These are phyloP conservation scores for Marsdenia floribunda DNA, from an alignment of 257 asterid species.

Conservation along the genomic window DNA sequence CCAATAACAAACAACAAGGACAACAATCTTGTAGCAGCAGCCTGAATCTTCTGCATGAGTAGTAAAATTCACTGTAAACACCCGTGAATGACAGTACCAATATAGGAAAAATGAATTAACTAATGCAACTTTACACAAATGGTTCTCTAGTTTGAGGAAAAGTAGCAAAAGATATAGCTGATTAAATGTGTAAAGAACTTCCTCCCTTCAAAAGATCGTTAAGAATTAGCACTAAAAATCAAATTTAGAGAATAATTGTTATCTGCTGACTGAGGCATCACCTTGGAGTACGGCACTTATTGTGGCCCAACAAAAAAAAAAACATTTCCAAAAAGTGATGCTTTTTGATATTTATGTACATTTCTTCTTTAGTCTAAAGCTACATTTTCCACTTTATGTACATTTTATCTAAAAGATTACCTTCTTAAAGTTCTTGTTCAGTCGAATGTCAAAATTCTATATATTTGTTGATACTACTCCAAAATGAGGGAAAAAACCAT, in stretches of 20 bases:
- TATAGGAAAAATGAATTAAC: neutral
- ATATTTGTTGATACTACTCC: neutral
- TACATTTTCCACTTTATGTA: no score
- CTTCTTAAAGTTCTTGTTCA: neutral
- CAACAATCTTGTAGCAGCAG: constrained; percentile 69
- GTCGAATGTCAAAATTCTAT: neutral
- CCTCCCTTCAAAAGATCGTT: neutral
- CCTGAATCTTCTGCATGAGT: constrained; percentile 64
- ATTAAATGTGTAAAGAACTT: neutral
- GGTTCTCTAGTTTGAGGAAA: neutral
- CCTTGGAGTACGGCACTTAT: neutral
- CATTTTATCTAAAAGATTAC: neutral
- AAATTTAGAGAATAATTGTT: neutral
- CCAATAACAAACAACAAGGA: constrained; percentile 49
- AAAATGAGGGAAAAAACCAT: no score
- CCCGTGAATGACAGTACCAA: neutral
- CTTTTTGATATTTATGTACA: neutral
- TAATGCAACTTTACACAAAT: neutral
- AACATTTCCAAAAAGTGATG: neutral
- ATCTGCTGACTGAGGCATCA: neutral
- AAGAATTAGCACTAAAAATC: neutral
- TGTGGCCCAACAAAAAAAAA: no score
- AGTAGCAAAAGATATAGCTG: neutral
- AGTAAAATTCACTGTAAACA: constrained; percentile 3
- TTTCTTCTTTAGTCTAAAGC: neutral